Evolutionary conservation across 2,329 filamentous ascomycete species (phyloP), one percentile per base, ranked within the genome.

Genomic region (Apiospora koreana): DNA sequence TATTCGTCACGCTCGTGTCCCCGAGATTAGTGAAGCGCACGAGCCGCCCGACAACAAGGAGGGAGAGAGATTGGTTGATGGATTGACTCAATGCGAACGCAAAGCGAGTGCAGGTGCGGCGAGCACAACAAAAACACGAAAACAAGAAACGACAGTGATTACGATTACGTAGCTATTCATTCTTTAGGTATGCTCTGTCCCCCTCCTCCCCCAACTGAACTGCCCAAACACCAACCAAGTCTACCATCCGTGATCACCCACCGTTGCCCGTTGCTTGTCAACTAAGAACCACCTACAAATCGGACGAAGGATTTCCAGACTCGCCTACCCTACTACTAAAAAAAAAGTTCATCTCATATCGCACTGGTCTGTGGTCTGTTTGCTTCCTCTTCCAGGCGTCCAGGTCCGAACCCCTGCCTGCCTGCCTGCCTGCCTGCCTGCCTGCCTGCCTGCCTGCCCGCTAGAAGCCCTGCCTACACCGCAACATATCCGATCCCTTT

Each of bases 21-120:
- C 31, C 54, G 31, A 62, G 50, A 58, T 58, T 58, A 31, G 16
- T 18, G 28, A 18, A 31, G 54, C 54, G 54, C 54, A 38, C 54
- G 21, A 62, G 54, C 54, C 54, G 31, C 38, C 3, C 54, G 23
- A 38, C 54, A 62, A n/a, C 54, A 21, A 18, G 50, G 8, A 7
- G n/a, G 35, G 35, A 35, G 28, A 62, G 54, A 62, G 54, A 62
- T 62, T 62, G 50, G 28, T n/a, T 62, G 50, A 28, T 35, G 35
- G 50, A 62, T 62, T 62, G 54, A 62, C 18, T 62, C 54, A 62
- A 62, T 62, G 54, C 54, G 8, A 8, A 58, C n/a, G 28, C 50
- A 54, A 31, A 14, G 6, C 38, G 41, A 18, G n/a, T 23, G 8
- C 23, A 23, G 31, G 14, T 31, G 25, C 23, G 48, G 50, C 28